phyloP scores from a whole-genome alignment of 805 yeast genomes.

The Candida mattraensis region DNA sequence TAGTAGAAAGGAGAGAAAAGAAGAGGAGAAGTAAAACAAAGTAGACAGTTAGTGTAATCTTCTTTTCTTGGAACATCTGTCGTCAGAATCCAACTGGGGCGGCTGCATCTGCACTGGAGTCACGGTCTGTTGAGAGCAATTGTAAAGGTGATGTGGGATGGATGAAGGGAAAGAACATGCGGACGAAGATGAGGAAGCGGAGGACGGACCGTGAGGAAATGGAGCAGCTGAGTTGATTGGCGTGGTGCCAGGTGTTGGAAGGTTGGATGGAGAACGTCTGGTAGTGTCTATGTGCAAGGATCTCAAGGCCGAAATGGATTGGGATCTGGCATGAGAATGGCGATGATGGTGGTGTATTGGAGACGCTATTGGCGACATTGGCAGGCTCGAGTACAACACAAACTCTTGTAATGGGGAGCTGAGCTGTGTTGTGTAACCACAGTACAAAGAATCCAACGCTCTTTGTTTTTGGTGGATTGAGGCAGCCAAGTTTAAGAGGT shows the following conservation, averaged over 20 bases:
- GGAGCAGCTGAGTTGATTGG: constrained; percentile 13
- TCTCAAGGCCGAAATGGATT: constrained; percentile 24
- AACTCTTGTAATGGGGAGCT: constrained; percentile 23
- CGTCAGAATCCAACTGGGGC: constrained; percentile 7
- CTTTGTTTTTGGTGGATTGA: constrained; percentile 26
- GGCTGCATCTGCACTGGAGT: constrained; percentile 22
- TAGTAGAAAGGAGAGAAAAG: constrained; percentile 1
- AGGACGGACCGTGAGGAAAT: constrained; percentile 4
- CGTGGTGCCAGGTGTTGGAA: constrained; percentile 36
- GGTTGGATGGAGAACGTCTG: constrained; percentile 10
- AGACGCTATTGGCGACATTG: constrained; percentile 33
- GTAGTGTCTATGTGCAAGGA: constrained; percentile 23
- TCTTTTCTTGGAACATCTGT: constrained; percentile 9
- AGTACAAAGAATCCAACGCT: constrained; percentile 17
- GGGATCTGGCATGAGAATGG: constrained; percentile 23
- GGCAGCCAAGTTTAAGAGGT: constrained; percentile 28
- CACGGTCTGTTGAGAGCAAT: constrained; percentile 19
- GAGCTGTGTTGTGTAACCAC: constrained; percentile 10
- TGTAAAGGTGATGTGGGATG: constrained; percentile 1
- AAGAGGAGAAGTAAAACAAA: constrained; percentile 1
- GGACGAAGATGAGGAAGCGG: constrained; percentile 4
- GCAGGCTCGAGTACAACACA: constrained; percentile 21
- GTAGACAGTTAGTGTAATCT: constrained; percentile 5
- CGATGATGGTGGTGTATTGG: constrained; percentile 26
- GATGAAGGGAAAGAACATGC: not conserved